phyloP scores from a whole-genome alignment of 805 yeast species.

The Saccharomyces kudriavzevii region DNA sequence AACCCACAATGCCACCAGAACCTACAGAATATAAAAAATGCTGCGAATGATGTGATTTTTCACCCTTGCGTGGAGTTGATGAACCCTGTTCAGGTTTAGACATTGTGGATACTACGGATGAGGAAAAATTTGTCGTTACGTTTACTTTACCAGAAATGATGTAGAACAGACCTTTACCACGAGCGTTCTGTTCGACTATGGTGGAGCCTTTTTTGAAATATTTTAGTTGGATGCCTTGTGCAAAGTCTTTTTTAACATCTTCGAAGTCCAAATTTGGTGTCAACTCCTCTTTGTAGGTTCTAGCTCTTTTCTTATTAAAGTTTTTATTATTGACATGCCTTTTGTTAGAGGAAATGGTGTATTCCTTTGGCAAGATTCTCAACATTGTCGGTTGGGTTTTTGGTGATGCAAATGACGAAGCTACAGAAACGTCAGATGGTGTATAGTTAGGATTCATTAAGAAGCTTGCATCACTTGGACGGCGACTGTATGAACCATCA shows the following conservation, averaged over 20 bases:
- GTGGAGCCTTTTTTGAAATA: conserved; percentile 45
- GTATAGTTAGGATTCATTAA: background rate
- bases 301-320: conserved; percentile 10
- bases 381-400: conserved; percentile 15
- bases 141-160: conserved; percentile 73
- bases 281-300: conserved; percentile 17
- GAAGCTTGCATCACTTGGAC: background rate
- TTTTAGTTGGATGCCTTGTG: conserved; percentile 50
- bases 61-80: background rate
- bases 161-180: conserved; percentile 68
- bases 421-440: conserved; percentile 13
- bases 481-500: background rate
- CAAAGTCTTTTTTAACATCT: conserved; percentile 47
- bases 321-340: conserved; percentile 1
- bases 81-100: conserved; percentile 5
- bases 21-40: conserved; percentile 49
- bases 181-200: conserved; percentile 55
- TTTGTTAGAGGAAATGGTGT: conserved; percentile 11
- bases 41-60: conserved; percentile 17
- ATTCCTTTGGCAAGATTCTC: conserved; percentile 22
- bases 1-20: conserved; percentile 83
- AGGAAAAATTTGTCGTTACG: conserved; percentile 30
- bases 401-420: conserved; percentile 10
- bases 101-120: conserved; percentile 4
- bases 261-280: conserved; percentile 36